Evolutionary conservation across 2,329 filamentous ascomycete genomes (phyloP).

Genomic region (Xylariomycetidae sp.): DNA sequence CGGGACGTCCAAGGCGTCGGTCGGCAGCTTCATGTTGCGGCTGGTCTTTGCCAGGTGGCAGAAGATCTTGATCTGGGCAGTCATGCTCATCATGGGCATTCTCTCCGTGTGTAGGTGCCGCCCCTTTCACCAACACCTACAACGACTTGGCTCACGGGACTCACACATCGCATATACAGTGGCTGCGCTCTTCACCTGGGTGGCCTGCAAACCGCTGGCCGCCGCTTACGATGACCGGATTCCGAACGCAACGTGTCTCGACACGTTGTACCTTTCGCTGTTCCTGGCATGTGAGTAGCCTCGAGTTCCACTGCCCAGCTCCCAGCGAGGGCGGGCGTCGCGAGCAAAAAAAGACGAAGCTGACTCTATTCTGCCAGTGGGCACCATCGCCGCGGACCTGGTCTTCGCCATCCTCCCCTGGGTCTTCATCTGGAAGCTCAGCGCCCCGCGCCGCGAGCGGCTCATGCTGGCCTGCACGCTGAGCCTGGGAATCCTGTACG

Average conservation of each 20-base stretch:
- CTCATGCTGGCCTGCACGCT: slow-evolving; percentile 5
- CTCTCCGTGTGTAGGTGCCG: slow-evolving; percentile 3
- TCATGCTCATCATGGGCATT: slow-evolving; percentile 15
- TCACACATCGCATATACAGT: too few species aligned
- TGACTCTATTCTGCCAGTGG: slow-evolving; percentile 1
- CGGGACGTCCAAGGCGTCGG: slow-evolving; percentile 31
- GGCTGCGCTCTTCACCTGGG: slow-evolving; percentile 7
- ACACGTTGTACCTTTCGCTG: slow-evolving; percentile 4
- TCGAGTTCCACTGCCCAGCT: too few species aligned
- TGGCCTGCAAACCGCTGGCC: slow-evolving; percentile 5
- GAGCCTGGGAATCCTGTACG: slow-evolving; percentile 11
- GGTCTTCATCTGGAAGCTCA: slow-evolving; percentile 9
- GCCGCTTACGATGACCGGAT: slow-evolving; percentile 8
- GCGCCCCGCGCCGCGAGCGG: slow-evolving; percentile 2
- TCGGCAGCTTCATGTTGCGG: slow-evolving; percentile 33
- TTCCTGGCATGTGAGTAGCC: slow-evolving; percentile 5
- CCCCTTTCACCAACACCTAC: background rate
- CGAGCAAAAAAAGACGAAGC: too few species aligned
- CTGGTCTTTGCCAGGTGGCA: slow-evolving; percentile 31
- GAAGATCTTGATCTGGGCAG: slow-evolving; percentile 27
- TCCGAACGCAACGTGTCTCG: slow-evolving; percentile 4
- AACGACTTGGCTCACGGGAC: background rate
- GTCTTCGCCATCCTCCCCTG: slow-evolving; percentile 5
- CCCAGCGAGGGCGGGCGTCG: too few species aligned
- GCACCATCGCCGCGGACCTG: slow-evolving; percentile 5